These are phyloP conservation scores for Nothophaeocryptopus gaeumannii DNA, from an alignment of 2,329 filamentous ascomycete species.

Conservation along the genomic window DNA sequence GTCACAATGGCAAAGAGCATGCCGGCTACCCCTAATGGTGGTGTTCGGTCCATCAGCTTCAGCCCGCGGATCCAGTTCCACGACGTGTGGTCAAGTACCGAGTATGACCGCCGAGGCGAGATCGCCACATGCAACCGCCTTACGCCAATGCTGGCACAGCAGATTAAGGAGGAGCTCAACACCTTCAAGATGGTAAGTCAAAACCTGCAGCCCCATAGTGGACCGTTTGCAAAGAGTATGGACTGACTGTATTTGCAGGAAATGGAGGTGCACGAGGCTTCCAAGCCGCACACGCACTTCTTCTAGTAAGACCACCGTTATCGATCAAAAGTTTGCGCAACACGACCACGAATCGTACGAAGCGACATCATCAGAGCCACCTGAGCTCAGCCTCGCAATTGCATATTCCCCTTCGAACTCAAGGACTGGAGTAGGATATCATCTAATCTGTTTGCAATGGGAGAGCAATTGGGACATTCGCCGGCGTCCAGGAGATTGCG, in stretches of 20 bases:
- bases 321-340: conserved; percentile 17
- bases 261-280: conserved; percentile 99
- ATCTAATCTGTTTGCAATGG: conserved; percentile 20
- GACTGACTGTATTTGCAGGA: conserved; percentile 63
- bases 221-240: too few relatives aligned
- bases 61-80: conserved; percentile 92
- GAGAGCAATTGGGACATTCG: conserved; percentile 13
- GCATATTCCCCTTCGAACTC: conserved; percentile 13
- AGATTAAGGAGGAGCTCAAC: conserved; percentile 99
- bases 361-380: conserved; percentile 14
- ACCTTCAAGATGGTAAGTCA: conserved; percentile 93
- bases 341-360: conserved; percentile 18
- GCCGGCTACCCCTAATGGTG: conserved; percentile 70
- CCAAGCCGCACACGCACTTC: conserved; percentile 99
- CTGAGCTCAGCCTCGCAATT: not conserved
- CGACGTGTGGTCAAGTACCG: conserved; percentile 91
- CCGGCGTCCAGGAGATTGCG: conserved; percentile 4
- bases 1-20: conserved; percentile 72
- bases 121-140: conserved; percentile 97
- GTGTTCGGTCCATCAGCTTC: conserved; percentile 65
- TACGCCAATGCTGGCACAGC: conserved; percentile 94
- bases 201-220: too few relatives aligned
- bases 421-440: conserved; percentile 18
- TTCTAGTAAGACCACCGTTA: conserved; percentile 64
- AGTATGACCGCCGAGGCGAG: conserved; percentile 94